A percentile compares a stretch with the other conserved stretches of the same genome.
phyloP scores from a whole-genome alignment of 306 rosid species.

The Vigna mungo region DNA sequence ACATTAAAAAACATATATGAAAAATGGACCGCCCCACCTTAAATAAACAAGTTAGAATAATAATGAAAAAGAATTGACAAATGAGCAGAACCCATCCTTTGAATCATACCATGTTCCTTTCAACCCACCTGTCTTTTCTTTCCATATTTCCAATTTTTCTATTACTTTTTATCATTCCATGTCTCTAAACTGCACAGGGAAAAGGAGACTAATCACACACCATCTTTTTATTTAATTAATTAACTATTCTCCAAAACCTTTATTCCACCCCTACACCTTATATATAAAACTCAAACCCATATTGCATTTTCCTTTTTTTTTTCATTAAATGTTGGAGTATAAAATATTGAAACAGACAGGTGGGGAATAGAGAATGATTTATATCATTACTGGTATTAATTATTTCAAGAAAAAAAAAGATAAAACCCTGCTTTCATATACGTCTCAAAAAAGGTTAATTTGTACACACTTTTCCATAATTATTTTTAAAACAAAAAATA shows the following conservation, averaged over 20 bases:
- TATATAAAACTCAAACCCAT: slow-evolving; percentile 6
- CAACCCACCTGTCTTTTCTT: background rate
- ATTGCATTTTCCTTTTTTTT: slow-evolving; percentile 8
- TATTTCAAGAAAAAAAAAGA: no score
- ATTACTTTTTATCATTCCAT: background rate
- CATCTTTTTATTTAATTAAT: background rate
- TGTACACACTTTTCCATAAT: no score
- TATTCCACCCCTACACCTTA: slow-evolving; percentile 50
- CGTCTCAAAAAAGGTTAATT: no score
- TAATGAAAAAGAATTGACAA: background rate
- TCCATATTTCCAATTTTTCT: slow-evolving; percentile 39
- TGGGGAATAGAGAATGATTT: background rate
- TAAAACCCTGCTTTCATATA: no score
- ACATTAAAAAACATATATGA: background rate
- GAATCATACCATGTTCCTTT: slow-evolving; percentile 14
- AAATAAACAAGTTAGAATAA: background rate
- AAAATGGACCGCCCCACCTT: background rate
- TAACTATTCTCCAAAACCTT: background rate
- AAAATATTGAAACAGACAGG: background rate
- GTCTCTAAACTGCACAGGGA: background rate
- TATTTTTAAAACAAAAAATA: no score
- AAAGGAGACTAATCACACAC: background rate
- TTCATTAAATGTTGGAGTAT: background rate
- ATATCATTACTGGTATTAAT: no score
- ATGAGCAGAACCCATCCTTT: background rate